Percentiles rank a stretch among this genome's conserved stretches.
Evolutionary conservation across 1,284 basidiomycete genomes (phyloP).

Genomic region (Malassezia equina): DNA sequence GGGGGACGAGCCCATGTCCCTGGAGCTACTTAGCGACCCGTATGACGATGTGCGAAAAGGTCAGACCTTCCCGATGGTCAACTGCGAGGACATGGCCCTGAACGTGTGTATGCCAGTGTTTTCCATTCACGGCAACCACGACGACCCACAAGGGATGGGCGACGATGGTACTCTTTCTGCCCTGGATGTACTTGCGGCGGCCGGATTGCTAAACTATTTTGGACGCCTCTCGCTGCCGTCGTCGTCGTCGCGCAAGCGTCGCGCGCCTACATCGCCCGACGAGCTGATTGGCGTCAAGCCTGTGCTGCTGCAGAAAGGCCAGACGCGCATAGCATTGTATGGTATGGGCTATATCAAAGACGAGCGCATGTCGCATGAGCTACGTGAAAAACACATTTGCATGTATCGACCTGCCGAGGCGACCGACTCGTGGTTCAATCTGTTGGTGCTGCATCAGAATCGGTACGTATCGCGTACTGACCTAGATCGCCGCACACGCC

Average conservation of each 20-base stretch:
- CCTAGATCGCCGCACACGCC: conserved; percentile 79
- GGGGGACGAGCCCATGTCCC: conserved; percentile 71
- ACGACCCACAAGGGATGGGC: conserved; percentile 93
- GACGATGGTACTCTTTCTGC: conserved; percentile 79
- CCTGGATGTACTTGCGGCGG: conserved; percentile 83
- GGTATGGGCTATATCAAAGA: conserved; percentile 96
- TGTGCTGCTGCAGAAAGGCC: conserved; percentile 78
- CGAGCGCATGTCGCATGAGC: conserved; percentile 86
- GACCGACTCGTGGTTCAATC: conserved; percentile 75
- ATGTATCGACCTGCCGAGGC: conserved; percentile 89
- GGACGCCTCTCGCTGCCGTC: conserved; percentile 61
- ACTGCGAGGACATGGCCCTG: conserved; percentile 93
- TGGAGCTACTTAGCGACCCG: conserved; percentile 85
- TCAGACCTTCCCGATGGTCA: conserved; percentile 70
- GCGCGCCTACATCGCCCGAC: conserved; percentile 47
- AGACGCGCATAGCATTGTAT: conserved; percentile 75
- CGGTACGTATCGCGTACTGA: conserved; percentile 55
- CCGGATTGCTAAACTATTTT: conserved; percentile 93
- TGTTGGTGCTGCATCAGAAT: conserved; percentile 89
- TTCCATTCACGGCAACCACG: conserved; percentile 98
- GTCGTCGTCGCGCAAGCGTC: conserved; percentile 13
- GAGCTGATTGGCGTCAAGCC: conserved; percentile 79
- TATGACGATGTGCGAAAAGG: conserved; percentile 56
- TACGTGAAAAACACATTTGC: conserved; percentile 79
- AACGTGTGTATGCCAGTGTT: conserved; percentile 93